A percentile compares a stretch with the other conserved stretches of the same genome.
Evolutionary conservation across 768 basidiomycete genomes (phyloP).

Genomic region (Lepiota brunneoincarnata): DNA sequence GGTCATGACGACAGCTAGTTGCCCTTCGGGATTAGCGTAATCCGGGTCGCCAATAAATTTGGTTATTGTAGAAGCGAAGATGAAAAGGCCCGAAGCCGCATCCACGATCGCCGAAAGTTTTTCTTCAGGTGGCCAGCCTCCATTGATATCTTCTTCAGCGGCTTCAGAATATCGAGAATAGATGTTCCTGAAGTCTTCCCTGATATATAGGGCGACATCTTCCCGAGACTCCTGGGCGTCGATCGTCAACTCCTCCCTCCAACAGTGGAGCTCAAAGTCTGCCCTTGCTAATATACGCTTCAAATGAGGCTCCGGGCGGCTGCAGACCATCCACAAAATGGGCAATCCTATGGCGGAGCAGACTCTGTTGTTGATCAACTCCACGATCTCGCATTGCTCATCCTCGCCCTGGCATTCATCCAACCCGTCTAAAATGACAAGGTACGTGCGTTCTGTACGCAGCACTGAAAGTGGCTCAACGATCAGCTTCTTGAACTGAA

Average conservation of each 20-base stretch:
- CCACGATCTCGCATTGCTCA: constrained; percentile 8
- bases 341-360: not conserved
- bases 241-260: not conserved
- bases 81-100: constrained; percentile 1
- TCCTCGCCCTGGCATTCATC: constrained; percentile 17
- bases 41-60: not conserved
- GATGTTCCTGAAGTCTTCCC: not conserved
- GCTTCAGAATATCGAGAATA: not conserved
- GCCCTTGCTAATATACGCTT: not conserved
- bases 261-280: not conserved
- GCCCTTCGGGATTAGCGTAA: not conserved
- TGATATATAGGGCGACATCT: not conserved
- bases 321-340: not conserved
- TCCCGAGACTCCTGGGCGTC: not conserved
- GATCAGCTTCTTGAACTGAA: constrained; percentile 13
- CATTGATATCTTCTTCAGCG: not conserved
- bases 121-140: not conserved
- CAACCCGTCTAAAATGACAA: constrained; percentile 18
- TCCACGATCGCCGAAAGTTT: not conserved
- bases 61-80: not conserved
- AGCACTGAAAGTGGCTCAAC: constrained; percentile 2
- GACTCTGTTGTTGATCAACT: not conserved
- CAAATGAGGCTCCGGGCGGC: not conserved
- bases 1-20: not conserved
- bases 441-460: not conserved